Evolutionary conservation across 257 asterid species (phyloP), one percentile per base, ranked within the genome.

Genomic region (Nicotiana knightiana): DNA sequence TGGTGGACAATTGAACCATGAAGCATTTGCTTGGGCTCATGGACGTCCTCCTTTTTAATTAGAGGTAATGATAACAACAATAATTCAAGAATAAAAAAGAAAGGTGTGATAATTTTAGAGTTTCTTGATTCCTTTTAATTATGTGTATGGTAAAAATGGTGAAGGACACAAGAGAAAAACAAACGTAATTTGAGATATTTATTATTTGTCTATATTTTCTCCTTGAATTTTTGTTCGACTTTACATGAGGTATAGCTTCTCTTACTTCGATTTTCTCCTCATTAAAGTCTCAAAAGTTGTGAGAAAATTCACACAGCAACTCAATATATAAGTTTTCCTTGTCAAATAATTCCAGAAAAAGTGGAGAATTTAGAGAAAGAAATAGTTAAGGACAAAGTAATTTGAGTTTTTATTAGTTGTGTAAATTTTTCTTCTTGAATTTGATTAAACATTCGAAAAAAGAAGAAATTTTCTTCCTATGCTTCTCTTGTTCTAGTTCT

Each of bases 1-100:
- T 80, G 88, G 88, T 13, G 90, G 90, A 18, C 87, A 88, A 82
- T 66, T 90, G 87, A 89, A 57, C 76, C 91, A 82, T 85, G 93
- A 91, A 63, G 83, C 92, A 0, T 87, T 59, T 86, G 90, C 82
- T 81, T 90, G 93, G 96, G 87, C 86, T 68, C 93, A 91, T 85
- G 92, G 89, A 4, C 86, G 90, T 43, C 88, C 87, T 81, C 89
- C 91, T n/a, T 91, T 82, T 81, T 91, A 86, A 67, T 71, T 17
- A 58, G 61, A 87, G 86, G 84, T 77, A 71, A 81, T 67, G 61
- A 66, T 63, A 39, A 35, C 39, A 63, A 18, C 21, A 79, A 46
- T 26, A 13, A 61, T 73, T 51, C 39, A 51, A 79, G 26, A 24
- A 33, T 28, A 39, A 11, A 35, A 24, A 12, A 12, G 1, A 4